phyloP scores from a whole-genome alignment of 2,329 filamentous ascomycete genomes.

The Daldinia sp. region DNA sequence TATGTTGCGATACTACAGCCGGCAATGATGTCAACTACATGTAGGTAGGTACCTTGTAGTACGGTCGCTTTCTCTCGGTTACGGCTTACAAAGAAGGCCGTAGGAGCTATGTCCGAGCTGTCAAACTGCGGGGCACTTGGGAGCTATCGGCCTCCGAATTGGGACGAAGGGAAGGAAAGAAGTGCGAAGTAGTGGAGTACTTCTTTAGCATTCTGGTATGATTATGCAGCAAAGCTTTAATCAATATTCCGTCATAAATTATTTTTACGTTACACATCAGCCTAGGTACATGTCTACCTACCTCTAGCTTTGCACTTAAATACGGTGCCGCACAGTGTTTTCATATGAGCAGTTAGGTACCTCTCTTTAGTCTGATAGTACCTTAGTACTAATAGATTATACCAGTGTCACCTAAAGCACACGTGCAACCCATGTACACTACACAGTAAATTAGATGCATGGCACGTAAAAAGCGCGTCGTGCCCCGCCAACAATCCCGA shows the following conservation, averaged over 20 bases:
- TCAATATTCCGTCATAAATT: constrained; percentile 23
- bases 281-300: no score
- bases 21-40: constrained; percentile 12
- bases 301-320: neutral
- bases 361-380: no score
- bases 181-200: neutral
- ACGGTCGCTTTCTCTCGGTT: neutral
- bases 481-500: neutral
- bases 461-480: constrained; percentile 2
- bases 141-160: constrained; percentile 6
- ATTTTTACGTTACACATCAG: neutral
- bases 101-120: constrained; percentile 18
- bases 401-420: no score
- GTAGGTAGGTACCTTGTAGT: neutral
- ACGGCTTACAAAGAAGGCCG: neutral
- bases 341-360: neutral
- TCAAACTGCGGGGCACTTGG: constrained; percentile 11
- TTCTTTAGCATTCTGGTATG: neutral
- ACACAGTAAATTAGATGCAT: neutral
- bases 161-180: neutral
- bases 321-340: neutral
- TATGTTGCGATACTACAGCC: neutral
- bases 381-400: no score
- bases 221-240: constrained; percentile 11
- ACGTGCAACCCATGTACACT: no score